A percentile compares a stretch with the other conserved stretches of the same genome.
Conservation (phyloP, 1,284 basidiomycete species). For the Fomitopsis pinicola region DNA sequence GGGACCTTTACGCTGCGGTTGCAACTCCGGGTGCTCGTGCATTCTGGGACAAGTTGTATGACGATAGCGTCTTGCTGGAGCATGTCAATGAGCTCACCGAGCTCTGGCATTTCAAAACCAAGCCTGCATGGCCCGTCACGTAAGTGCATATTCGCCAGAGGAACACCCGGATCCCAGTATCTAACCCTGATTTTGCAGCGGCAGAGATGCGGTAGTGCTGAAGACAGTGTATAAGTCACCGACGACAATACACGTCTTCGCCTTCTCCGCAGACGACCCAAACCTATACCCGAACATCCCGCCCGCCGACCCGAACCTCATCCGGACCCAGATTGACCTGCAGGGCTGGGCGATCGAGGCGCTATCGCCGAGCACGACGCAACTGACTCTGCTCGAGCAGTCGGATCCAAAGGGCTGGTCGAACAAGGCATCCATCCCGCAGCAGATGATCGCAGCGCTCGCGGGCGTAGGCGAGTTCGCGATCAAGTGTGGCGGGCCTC, state of each 20-base stretch:
- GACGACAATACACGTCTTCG: conserved; percentile 91
- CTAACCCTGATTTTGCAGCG: conserved; percentile 39
- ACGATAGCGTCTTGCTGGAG: conserved; percentile 82
- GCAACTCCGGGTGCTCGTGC: conserved; percentile 78
- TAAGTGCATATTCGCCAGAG: conserved; percentile 36
- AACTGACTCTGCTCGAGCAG: conserved; percentile 93
- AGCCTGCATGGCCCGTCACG: conserved; percentile 90
- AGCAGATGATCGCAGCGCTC: conserved; percentile 83
- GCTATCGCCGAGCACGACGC: conserved; percentile 92
- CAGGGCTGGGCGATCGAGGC: conserved; percentile 98
- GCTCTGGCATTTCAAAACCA: conserved; percentile 87
- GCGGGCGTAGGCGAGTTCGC: conserved; percentile 92
- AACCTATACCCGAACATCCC: conserved; percentile 83
- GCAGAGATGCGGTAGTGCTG: conserved; percentile 86
- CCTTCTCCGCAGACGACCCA: conserved; percentile 90
- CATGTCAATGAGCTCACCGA: conserved; percentile 92
- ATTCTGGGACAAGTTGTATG: conserved; percentile 90
- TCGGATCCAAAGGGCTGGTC: conserved; percentile 98
- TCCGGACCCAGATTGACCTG: conserved; percentile 92
- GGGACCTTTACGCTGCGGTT: conserved; percentile 93
- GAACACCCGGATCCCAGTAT: background rate
- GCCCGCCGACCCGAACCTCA: conserved; percentile 67
- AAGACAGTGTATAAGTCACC: conserved; percentile 98
- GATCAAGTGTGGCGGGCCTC: conserved; percentile 93
- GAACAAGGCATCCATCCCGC: conserved; percentile 90